phyloP scores from a whole-genome alignment of 2,329 filamentous ascomycete genomes.

The Xylaria sp. region DNA sequence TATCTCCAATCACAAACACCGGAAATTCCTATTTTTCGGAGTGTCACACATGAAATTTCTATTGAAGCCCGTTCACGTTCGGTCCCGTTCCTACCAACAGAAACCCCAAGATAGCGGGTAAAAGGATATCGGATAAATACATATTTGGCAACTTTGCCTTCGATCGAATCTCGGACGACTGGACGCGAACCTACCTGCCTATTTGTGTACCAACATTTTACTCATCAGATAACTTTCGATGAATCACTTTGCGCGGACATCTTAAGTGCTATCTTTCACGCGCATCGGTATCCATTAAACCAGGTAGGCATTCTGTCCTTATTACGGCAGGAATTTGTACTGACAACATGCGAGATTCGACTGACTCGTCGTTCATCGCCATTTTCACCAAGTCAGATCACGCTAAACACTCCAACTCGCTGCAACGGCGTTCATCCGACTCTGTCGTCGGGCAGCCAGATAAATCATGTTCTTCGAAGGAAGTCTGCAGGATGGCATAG shows the following conservation, averaged over 20 bases:
- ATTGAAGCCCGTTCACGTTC: no score
- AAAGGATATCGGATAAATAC: not conserved
- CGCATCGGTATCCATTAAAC: not conserved
- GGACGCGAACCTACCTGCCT: not conserved
- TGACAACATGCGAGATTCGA: no score
- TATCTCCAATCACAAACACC: no score
- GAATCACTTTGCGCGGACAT: not conserved
- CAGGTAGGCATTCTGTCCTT: not conserved
- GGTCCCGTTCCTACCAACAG: no score
- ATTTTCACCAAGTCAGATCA: constrained; percentile 5
- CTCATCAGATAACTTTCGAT: not conserved
- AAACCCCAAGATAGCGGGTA: not conserved
- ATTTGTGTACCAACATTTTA: not conserved
- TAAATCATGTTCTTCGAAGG: constrained; percentile 74
- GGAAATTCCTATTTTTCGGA: no score
- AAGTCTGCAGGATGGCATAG: constrained; percentile 74
- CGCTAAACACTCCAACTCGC: not conserved
- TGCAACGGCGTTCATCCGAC: constrained; percentile 7
- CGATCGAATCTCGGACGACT: not conserved
- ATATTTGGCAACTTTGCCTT: not conserved
- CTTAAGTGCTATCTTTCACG: not conserved
- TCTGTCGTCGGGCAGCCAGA: not conserved
- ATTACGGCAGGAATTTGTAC: not conserved
- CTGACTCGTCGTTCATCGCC: no score
- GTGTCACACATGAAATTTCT: no score